These are phyloP conservation scores for Neonectria hederae DNA, from an alignment of 2,329 filamentous ascomycete species.

Conservation along the genomic window DNA sequence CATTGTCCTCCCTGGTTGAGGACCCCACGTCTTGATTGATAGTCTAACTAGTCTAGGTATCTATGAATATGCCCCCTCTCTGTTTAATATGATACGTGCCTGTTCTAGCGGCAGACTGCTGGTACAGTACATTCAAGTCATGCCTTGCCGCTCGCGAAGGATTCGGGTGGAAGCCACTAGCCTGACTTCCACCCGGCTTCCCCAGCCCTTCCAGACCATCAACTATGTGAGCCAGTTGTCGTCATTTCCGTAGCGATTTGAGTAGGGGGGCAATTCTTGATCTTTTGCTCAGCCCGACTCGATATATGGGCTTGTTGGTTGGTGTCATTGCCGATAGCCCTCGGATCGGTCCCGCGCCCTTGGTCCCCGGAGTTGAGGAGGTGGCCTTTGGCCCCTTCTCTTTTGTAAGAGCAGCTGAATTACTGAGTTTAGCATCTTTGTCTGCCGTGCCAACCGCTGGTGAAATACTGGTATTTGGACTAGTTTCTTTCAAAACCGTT, in stretches of 20 bases:
- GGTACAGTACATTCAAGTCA: no score
- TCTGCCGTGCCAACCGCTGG: slow-evolving; percentile 7
- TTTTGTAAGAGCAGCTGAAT: neutral
- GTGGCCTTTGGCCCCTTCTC: slow-evolving; percentile 17
- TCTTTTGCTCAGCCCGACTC: slow-evolving; percentile 62
- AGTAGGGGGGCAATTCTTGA: slow-evolving; percentile 61
- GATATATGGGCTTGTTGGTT: slow-evolving; percentile 53
- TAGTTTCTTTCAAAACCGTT: slow-evolving; percentile 24
- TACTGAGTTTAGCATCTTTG: slow-evolving; percentile 9
- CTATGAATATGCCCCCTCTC: neutral
- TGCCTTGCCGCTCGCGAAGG: neutral
- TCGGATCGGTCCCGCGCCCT: slow-evolving; percentile 24
- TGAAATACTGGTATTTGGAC: slow-evolving; percentile 2
- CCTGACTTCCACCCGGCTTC: neutral
- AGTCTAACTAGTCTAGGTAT: no score
- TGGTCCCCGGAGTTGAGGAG: neutral
- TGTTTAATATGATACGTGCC: no score
- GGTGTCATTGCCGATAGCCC: slow-evolving; percentile 30
- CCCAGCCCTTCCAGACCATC: neutral
- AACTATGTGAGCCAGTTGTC: neutral
- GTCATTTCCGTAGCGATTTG: slow-evolving; percentile 57
- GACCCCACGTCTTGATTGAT: neutral
- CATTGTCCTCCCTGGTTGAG: neutral
- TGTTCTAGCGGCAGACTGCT: neutral
- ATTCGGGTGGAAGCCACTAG: neutral